Evolutionary conservation across 139 green algal species (phyloP), one percentile per base, ranked within the genome.

Genomic region (Chlorella sp.): DNA sequence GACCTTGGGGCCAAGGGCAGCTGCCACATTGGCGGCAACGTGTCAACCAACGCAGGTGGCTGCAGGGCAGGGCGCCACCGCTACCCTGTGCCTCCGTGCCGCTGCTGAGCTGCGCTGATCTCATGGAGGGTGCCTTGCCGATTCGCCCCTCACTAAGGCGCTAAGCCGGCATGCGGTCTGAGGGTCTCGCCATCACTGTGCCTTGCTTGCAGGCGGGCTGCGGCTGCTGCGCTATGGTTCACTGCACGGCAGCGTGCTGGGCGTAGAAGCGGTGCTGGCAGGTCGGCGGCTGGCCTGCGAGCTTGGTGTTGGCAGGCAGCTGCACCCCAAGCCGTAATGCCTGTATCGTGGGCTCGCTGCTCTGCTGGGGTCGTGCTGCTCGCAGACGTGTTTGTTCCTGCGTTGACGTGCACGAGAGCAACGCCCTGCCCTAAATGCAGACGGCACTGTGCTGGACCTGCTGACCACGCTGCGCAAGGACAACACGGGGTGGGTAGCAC

Each of bases 1-100:
- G 97, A 99, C 86, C 89, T 99, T 38, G 97, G 97, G 0, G 96
- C 97, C 48, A 99, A 98, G 88, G 96, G 95, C 28, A 96, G 87
- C 85, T 99, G 97, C 91, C 94, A 98, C 32, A 98, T 99, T 28
- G 97, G 97, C 3, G 97, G 97, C 75, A 99, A 98, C 84, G 92
- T 99, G n/a, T 94, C 96, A 64, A 99, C 97, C 40, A 99, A 99
- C 76, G 97, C 97, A 80, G 96, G 95, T 90, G 51, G 14, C 65
- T 17, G n/a, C n/a, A 41, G n/a, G n/a, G n/a, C n/a, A n/a, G n/a
- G n/a, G n/a, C n/a, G n/a, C n/a, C n/a, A n/a, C n/a, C n/a, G n/a
- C n/a, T n/a, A n/a, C n/a, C n/a, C n/a, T n/a, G n/a, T n/a, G n/a
- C n/a, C n/a, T n/a, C n/a, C n/a, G n/a, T n/a, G n/a, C n/a, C n/a